These are phyloP conservation scores for Oryza rufipogon DNA, from an alignment of 176 grass and related monocot species.

Conservation along the genomic window DNA sequence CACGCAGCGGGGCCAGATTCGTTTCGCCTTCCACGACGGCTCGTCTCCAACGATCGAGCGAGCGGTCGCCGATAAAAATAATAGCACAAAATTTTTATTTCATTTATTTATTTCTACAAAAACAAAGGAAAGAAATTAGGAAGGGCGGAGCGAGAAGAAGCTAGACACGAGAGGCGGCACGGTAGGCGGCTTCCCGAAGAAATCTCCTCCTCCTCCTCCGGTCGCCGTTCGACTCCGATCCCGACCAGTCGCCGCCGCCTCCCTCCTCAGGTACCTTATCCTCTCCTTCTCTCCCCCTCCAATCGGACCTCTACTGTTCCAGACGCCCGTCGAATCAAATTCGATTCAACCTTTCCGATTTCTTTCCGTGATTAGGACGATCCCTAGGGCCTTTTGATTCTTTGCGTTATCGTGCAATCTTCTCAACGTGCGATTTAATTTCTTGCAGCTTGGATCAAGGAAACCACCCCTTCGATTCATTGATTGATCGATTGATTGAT, in stretches of 20 bases:
- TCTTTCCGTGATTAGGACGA: not conserved
- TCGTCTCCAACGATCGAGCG: not conserved
- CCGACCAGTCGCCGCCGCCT: not conserved
- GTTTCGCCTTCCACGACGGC: conserved; percentile 3
- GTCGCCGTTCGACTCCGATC: conserved; percentile 35
- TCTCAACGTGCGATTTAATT: not conserved
- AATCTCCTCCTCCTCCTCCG: conserved; percentile 31
- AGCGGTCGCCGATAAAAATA: conserved; percentile 7
- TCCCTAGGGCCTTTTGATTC: conserved; percentile 3
- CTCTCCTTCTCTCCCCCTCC: not conserved
- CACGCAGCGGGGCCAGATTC: conserved; percentile 34
- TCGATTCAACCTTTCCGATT: not conserved
- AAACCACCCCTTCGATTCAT: not conserved
- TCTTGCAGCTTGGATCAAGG: not conserved
- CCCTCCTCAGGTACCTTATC: conserved; percentile 18
- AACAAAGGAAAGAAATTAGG: not conserved
- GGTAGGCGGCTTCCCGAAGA: conserved; percentile 46
- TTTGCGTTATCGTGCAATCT: not conserved
- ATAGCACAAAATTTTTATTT: not conserved
- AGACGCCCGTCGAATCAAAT: not conserved
- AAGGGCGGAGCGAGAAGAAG: not conserved
- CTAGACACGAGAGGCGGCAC: not conserved
- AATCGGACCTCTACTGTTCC: too few species aligned
- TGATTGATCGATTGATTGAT: too few species aligned
- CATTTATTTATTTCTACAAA: not conserved